phyloP scores from a whole-genome alignment of 176 grass and related monocot genomes.

The Panicum miliaceum region DNA sequence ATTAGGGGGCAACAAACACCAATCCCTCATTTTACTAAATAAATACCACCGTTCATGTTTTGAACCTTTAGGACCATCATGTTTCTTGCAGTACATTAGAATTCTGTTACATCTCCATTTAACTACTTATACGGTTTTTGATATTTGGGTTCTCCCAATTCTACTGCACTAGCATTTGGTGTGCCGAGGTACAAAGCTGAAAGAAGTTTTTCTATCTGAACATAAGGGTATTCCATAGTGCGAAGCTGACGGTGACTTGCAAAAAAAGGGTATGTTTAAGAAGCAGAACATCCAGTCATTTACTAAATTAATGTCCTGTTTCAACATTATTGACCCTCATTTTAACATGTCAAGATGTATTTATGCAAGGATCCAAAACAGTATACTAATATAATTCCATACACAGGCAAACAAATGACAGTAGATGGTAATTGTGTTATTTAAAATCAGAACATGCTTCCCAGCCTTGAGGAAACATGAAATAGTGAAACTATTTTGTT shows the following conservation, averaged over 20 bases:
- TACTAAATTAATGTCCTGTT: not conserved
- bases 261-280: not conserved
- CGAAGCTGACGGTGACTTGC: not conserved
- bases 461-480: not conserved
- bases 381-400: not conserved
- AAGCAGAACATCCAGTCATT: not conserved
- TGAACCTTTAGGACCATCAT: not conserved
- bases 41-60: slow-evolving; percentile 14
- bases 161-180: slow-evolving; percentile 6
- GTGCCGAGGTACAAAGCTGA: not conserved
- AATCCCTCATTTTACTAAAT: not conserved
- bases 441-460: not conserved
- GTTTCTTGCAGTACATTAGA: not conserved
- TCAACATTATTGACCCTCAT: not conserved
- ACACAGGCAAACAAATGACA: not conserved
- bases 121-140: not conserved
- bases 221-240: not conserved
- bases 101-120: not conserved
- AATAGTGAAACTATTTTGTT: not conserved
- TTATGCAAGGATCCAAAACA: not conserved
- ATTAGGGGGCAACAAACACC: slow-evolving; percentile 6
- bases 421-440: not conserved
- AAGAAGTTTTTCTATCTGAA: not conserved
- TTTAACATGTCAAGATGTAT: slow-evolving; percentile 6
- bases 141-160: not conserved